These are phyloP conservation scores for Thalassiosira oceanica DNA, from an alignment of 352 stramenopile genomes.

Conservation along the genomic window DNA sequence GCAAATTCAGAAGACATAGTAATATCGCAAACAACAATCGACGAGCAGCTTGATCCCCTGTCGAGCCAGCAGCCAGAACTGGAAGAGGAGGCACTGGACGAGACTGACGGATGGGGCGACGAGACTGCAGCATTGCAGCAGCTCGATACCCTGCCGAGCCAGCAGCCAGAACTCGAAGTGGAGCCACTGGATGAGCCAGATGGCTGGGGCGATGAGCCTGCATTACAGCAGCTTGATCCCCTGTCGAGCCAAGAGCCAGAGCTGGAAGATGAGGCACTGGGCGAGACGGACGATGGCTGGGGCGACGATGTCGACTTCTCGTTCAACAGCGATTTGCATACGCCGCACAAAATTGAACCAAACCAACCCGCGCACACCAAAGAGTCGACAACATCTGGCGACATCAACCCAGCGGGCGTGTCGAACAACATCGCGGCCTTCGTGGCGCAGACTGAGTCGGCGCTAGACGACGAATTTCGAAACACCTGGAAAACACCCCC, in stretches of 20 bases:
- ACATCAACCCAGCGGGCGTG: too few relatives aligned
- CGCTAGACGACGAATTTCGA: too few relatives aligned
- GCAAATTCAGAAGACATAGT: too few relatives aligned
- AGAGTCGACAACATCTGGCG: too few relatives aligned
- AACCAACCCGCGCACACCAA: too few relatives aligned
- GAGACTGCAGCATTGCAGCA: too few relatives aligned
- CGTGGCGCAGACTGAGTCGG: too few relatives aligned
- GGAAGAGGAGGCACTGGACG: neutral
- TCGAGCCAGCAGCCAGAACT: neutral
- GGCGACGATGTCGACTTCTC: neutral
- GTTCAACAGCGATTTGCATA: too few relatives aligned
- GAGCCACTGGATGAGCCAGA: neutral
- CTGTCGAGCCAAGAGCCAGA: neutral
- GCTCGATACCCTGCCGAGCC: neutral
- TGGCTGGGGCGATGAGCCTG: neutral
- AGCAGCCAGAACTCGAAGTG: neutral
- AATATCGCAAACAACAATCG: neutral
- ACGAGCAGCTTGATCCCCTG: neutral
- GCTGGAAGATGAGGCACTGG: neutral
- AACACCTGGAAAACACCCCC: too few relatives aligned
- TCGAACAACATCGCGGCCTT: too few relatives aligned
- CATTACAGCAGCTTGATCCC: neutral
- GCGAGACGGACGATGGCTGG: neutral
- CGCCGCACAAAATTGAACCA: too few relatives aligned
- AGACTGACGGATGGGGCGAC: conserved; percentile 1